Evolutionary conservation across 1,284 basidiomycete genomes (phyloP), one percentile per base, ranked within the genome.

Genomic region (Phenoliferia sp.): DNA sequence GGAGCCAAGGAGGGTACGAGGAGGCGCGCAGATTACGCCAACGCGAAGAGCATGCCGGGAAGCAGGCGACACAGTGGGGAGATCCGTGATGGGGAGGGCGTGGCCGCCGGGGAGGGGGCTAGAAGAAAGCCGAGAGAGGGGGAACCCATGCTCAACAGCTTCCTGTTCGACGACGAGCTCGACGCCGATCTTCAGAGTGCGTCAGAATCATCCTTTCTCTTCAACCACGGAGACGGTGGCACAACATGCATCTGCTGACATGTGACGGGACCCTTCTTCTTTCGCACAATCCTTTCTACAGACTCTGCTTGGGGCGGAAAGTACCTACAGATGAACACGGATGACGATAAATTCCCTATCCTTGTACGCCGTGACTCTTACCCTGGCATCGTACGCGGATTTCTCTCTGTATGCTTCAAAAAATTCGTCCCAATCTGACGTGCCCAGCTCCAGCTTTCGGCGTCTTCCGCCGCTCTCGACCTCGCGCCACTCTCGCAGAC

Each of bases 391-490:
- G 90, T 90, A 77, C 68, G 82, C 79, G 31, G 17, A 29, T 32
- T 33, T 33, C 4, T 33, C 5, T 57, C 31, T 26, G 3, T 33
- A 26, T 19, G 5, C 7, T 57, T 33, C 28, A n/a, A 31, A 33
- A 22, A 31, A 31, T 35, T 59, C 28, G 57, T 19, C 4, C n/a
- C 34, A 33, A 17, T 28, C 39, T 22, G 7, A 50, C 56, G n/a
- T n/a, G 19, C 36, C 29, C 0, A 34, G 61, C 33, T 61, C 59
- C 73, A 92, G 86, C 84, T 94, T 61, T 91, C 92, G 0, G 87
- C 90, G n/a, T 89, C 91, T 15, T 94, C 93, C 28, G 92, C 91
- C 32, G 94, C 94, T 36, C 82, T 97, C 73, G 94, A 97, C 79
- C 85, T 96, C 52, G 94, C 94, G 10, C 90, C 93, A 50, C 84